Percentiles rank a stretch among this genome's conserved stretches.
Evolutionary conservation across 257 asterid genomes (phyloP).

Genomic region (Mitragyna speciosa): DNA sequence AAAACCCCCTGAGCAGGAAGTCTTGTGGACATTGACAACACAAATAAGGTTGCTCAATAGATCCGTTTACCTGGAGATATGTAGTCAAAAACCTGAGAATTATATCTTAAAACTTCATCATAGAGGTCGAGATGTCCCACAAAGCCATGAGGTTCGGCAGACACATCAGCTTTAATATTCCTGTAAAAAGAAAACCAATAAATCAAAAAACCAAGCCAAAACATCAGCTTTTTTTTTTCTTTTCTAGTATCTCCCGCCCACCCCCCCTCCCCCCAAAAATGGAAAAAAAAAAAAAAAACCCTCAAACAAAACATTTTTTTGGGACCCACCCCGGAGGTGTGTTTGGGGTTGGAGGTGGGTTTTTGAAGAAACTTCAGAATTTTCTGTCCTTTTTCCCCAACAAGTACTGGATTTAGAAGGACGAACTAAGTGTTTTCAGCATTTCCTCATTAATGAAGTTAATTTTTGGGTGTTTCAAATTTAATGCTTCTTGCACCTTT

Average conservation of each 20-base stretch:
- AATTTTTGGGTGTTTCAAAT: background rate
- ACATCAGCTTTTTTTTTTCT: background rate
- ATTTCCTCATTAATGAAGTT: background rate
- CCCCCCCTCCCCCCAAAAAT: no score
- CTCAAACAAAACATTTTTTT: no score
- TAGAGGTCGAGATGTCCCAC: slow-evolving; percentile 53
- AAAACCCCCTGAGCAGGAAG: background rate
- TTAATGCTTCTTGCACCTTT: background rate
- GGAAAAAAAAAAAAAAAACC: no score
- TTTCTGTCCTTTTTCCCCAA: background rate
- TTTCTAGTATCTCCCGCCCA: no score
- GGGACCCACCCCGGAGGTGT: background rate
- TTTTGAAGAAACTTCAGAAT: background rate
- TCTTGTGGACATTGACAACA: background rate
- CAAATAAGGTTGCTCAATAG: slow-evolving; percentile 23
- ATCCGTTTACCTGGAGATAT: slow-evolving; percentile 66
- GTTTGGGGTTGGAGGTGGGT: background rate
- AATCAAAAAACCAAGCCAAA: slow-evolving; percentile 14
- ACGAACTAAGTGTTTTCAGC: background rate
- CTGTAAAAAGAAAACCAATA: slow-evolving; percentile 40
- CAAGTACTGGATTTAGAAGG: background rate
- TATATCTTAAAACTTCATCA: slow-evolving; percentile 67
- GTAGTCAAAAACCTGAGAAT: slow-evolving; percentile 62
- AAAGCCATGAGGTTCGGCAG: slow-evolving; percentile 37
- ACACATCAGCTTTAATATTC: slow-evolving; percentile 74